Percentiles rank a stretch among this genome's conserved stretches.
phyloP scores from a whole-genome alignment of 192 early-diverging fungal genomes.

The Funneliformis mosseae region DNA sequence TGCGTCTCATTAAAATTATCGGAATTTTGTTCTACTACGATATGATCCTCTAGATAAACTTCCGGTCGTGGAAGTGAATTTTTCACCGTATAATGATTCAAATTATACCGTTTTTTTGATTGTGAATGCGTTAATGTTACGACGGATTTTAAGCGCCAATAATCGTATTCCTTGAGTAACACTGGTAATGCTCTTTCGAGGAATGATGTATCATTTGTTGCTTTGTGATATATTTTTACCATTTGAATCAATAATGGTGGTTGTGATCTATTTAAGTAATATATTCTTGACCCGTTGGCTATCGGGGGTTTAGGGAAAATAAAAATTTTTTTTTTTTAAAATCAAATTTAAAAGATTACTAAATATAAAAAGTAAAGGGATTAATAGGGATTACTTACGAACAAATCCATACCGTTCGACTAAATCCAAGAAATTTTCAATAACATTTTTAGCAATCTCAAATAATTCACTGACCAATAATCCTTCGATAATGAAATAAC shows the following conservation, averaged over 20 bases:
- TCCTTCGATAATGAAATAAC: constrained; percentile 69
- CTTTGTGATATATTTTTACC: constrained; percentile 61
- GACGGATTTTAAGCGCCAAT: constrained; percentile 59
- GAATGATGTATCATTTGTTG: constrained; percentile 52
- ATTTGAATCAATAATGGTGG: constrained; percentile 74
- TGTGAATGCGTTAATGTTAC: constrained; percentile 40
- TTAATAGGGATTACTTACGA: constrained; percentile 49
- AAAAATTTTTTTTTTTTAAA: no score
- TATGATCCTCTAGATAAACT: constrained; percentile 62
- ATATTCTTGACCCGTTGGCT: constrained; percentile 75
- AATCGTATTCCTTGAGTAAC: constrained; percentile 62
- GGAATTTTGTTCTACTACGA: constrained; percentile 50
- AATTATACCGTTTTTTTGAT: constrained; percentile 34
- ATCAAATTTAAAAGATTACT: no score
- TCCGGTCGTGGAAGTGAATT: constrained; percentile 66
- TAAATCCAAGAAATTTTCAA: constrained; percentile 63
- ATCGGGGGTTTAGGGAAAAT: no score
- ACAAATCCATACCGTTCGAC: constrained; percentile 68
- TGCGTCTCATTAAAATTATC: constrained; percentile 30
- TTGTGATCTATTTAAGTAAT: constrained; percentile 75
- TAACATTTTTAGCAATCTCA: constrained; percentile 52
- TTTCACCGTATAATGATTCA: constrained; percentile 61
- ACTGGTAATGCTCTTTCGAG: constrained; percentile 53
- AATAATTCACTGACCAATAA: constrained; percentile 57
- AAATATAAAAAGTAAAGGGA: constrained; percentile 7